Percentiles rank a stretch among this genome's conserved stretches.
phyloP scores from a whole-genome alignment of 2,329 filamentous ascomycete species.

The Huntiella omanensis region DNA sequence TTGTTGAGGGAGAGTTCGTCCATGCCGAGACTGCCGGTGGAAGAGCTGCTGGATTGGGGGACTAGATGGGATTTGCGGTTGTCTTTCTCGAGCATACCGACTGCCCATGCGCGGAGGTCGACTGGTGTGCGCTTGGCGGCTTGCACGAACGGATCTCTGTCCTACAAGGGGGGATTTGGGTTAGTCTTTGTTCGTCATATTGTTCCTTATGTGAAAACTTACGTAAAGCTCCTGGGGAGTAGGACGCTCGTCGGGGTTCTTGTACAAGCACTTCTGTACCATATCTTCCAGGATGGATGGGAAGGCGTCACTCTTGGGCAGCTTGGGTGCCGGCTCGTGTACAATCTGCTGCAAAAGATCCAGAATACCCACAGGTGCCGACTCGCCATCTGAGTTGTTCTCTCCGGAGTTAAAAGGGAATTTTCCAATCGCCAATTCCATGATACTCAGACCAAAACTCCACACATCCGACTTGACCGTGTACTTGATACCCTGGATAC shows the following conservation, averaged over 20 bases:
- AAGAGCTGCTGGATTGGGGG: slow-evolving; percentile 49
- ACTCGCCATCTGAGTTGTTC: slow-evolving; percentile 51
- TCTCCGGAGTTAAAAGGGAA: slow-evolving; percentile 78
- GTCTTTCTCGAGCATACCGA: slow-evolving; percentile 82
- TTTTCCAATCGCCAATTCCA: slow-evolving; percentile 94
- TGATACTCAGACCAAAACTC: slow-evolving; percentile 88
- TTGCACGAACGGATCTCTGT: slow-evolving; percentile 84
- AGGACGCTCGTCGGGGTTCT: slow-evolving; percentile 71
- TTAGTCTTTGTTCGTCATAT: not conserved
- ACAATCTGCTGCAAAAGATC: slow-evolving; percentile 96
- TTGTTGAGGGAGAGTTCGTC: slow-evolving; percentile 31
- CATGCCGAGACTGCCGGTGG: slow-evolving; percentile 27
- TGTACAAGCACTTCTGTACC: slow-evolving; percentile 87
- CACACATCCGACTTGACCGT: slow-evolving; percentile 97
- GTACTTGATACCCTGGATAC: slow-evolving; percentile 92
- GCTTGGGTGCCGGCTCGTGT: slow-evolving; percentile 77
- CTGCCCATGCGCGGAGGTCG: slow-evolving; percentile 81
- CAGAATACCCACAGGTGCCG: slow-evolving; percentile 80
- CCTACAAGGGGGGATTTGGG: slow-evolving; percentile 29
- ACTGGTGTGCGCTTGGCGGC: slow-evolving; percentile 94
- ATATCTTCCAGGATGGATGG: slow-evolving; percentile 88
- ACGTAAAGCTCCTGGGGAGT: slow-evolving; percentile 89
- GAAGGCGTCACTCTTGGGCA: slow-evolving; percentile 96
- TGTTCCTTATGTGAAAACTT: slow-evolving; percentile 19
- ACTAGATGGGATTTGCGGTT: slow-evolving; percentile 89